Evolutionary conservation across 2,329 filamentous ascomycete genomes (phyloP), one percentile per base, ranked within the genome.

Genomic region (Beauveria sp.): DNA sequence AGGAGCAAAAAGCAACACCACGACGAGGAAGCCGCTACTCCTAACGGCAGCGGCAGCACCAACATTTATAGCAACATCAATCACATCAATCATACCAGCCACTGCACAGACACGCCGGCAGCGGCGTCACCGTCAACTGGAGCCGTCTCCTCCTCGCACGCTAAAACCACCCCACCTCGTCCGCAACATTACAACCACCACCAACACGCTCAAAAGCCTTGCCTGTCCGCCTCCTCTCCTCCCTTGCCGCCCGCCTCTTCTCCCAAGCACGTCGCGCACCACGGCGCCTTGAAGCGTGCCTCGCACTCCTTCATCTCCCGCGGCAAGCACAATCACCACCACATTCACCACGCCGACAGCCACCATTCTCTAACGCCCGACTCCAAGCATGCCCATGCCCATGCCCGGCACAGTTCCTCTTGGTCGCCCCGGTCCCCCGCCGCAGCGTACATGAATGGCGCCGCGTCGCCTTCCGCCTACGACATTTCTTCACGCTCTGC

Each of bases 391-490:
- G 55, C 61, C 53, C 47, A 49, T 42, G 61, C 42, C 40, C 55
- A 46, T 45, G 30, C 18, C 24, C 51, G 45, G 22, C 51, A 24
- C 42, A 43, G 60, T 58, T 50, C 57, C 59, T 56, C 58, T 28
- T 61, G 60, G 20, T 49, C 57, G 63, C 62, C 63, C 14, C 58
- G 50, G 58, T 60, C 60, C 30, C 54, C 61, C 56, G 38, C 56
- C 49, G 61, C 45, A 49, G 71, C 70, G 62, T 71, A 73, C 65
- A 71, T 74, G 68, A 73, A 68, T 61, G 69, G 71, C 60, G 67
- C 69, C 62, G 72, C 72, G 63, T 65, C 34, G 34, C 34, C 34
- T 38, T 10, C 72, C 64, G 77, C 78, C 58, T 67, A 70, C 70
- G 78, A 80, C 58, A 79, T 61, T 26, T 43, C 45, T 43, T 26